phyloP scores from a whole-genome alignment of 2,329 filamentous ascomycete species.

The Fusarium sublunatum region DNA sequence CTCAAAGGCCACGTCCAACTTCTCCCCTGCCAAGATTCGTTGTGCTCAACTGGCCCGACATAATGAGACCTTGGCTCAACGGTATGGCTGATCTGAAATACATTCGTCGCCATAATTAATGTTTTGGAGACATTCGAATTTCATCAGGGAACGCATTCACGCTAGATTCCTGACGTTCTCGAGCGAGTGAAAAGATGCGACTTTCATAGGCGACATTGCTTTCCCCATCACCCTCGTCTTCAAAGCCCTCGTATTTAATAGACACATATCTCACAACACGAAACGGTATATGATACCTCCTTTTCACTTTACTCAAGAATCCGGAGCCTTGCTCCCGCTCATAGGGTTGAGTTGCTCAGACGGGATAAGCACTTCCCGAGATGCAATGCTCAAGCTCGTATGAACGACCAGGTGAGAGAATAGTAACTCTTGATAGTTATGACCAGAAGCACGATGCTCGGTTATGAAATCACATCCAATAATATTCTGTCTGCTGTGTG shows the following conservation, averaged over 20 bases:
- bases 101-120: slow-evolving; percentile 17
- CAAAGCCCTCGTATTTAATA: not conserved
- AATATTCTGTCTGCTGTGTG: slow-evolving; percentile 5
- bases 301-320: slow-evolving; percentile 23
- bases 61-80: slow-evolving; percentile 9
- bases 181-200: not conserved
- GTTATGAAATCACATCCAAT: slow-evolving; percentile 13
- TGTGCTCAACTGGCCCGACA: slow-evolving; percentile 5
- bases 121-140: slow-evolving; percentile 13
- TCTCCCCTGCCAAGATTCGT: slow-evolving; percentile 34
- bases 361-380: not conserved
- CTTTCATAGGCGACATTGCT: slow-evolving; percentile 3
- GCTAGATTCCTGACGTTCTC: slow-evolving; percentile 4
- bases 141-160: slow-evolving; percentile 5
- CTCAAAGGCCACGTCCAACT: slow-evolving; percentile 26
- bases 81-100: slow-evolving; percentile 14
- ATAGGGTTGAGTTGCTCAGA: slow-evolving; percentile 10
- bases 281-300: slow-evolving; percentile 13
- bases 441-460: slow-evolving; percentile 6
- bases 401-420: not conserved
- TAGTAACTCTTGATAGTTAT: not conserved
- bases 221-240: slow-evolving; percentile 6
- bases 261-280: not conserved
- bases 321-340: slow-evolving; percentile 33
- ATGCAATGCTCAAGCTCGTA: not conserved